These are phyloP conservation scores for Didymella pomorum DNA, from an alignment of 2,329 filamentous ascomycete species.

Conservation along the genomic window DNA sequence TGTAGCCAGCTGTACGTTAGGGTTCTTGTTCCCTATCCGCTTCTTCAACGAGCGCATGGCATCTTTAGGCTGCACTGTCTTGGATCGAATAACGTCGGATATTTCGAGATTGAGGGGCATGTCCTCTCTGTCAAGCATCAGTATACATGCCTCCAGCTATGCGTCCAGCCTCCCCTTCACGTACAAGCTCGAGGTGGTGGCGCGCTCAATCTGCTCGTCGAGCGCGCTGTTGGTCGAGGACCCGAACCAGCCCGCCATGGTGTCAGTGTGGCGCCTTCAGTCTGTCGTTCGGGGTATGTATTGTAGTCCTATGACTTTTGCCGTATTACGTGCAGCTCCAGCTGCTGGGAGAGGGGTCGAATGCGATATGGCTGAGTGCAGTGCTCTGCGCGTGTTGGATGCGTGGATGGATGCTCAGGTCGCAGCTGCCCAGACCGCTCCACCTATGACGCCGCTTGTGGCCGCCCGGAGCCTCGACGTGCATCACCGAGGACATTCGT, in stretches of 20 bases:
- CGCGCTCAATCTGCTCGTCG: conserved; percentile 96
- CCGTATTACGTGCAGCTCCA: background rate
- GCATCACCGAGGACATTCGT: conserved; percentile 11
- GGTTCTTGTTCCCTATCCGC: conserved; percentile 96
- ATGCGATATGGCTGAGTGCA: background rate
- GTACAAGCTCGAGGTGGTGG: conserved; percentile 92
- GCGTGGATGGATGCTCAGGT: conserved; percentile 3
- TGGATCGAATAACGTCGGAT: conserved; percentile 95
- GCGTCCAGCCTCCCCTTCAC: background rate
- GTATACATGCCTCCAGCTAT: background rate
- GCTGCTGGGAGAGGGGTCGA: background rate
- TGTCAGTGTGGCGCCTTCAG: conserved; percentile 15
- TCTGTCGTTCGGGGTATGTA: background rate
- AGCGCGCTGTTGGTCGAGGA: conserved; percentile 87
- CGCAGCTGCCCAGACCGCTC: conserved; percentile 11
- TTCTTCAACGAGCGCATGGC: conserved; percentile 96
- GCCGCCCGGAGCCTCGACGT: conserved; percentile 1
- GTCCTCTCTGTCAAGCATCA: conserved; percentile 72
- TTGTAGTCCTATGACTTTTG: background rate
- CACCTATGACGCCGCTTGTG: conserved; percentile 6
- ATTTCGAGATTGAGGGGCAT: conserved; percentile 98
- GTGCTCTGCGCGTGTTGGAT: background rate
- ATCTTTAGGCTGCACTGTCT: conserved; percentile 96
- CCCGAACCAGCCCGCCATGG: conserved; percentile 92
- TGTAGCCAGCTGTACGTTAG: conserved; percentile 94